Evolutionary conservation across 1,139 yeast species (phyloP), one percentile per base, ranked within the genome.

Genomic region (Yamadazyma songkhlaensis): DNA sequence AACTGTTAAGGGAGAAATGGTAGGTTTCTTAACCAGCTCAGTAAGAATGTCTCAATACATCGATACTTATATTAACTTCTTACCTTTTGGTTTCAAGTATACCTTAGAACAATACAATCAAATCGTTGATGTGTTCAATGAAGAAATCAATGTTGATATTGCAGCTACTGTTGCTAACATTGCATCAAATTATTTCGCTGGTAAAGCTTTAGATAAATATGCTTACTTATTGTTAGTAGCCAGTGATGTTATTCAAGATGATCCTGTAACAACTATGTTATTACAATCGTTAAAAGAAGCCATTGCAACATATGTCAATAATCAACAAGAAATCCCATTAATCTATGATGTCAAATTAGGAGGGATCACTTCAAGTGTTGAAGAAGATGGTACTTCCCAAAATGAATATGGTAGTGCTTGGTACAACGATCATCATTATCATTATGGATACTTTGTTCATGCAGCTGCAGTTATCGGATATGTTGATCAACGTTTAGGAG

Each of bases 361-460:
- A 42, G 94, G 94, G 31, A 67, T 85, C 12, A 78, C 36, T 10
- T 77, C 89, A 1, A 64, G 78, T 23, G 81, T 83, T 14, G 57
- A 74, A 25, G 67, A 75, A 44, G 66, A 67, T 26, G 75, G 77
- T 35, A 15, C 17, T 12, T 26, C 30, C 10, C 57, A 55, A 20
- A 58, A 59, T 27, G 67, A 61, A 37, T 85, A 62, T 54, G 94
- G 92, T 22, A 66, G 79, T 47, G 73, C 83, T 11, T 79, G 74
- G 60, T 84, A 84, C 60, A 84, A 84, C 49, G 92, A 84, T 57
- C 92, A 81, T 53, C 92, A 84, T 54, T 84, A 83, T 77, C 92
- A 85, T 53, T 84, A 82, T 54, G 90, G 92, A 20, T 84, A 84
- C 60, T 76, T 75, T 50, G 72, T 85, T 37, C 89, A 84, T 50